These are phyloP conservation scores for Dalbergia oliveri DNA, from an alignment of 306 rosid genomes.

Conservation along the genomic window DNA sequence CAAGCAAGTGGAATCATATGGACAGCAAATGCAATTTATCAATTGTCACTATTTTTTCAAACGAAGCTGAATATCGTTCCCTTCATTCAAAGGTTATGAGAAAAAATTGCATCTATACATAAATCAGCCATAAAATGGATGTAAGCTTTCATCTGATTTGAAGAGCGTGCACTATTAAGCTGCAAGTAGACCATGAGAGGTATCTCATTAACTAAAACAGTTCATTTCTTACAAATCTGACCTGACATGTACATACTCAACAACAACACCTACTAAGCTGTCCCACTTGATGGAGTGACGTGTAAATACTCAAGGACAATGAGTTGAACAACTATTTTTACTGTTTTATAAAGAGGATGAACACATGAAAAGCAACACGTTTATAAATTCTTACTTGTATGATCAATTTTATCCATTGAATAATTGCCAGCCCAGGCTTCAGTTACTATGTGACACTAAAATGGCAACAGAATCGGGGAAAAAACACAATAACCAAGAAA, in stretches of 20 bases:
- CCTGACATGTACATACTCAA: constrained; percentile 18
- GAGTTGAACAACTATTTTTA: constrained; percentile 20
- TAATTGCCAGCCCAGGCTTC: constrained; percentile 44
- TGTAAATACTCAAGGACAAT: constrained; percentile 23
- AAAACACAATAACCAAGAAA: constrained; percentile 55
- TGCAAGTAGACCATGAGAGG: constrained; percentile 18
- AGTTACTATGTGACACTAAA: constrained; percentile 41
- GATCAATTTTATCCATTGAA: constrained; percentile 45
- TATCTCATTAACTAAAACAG: constrained; percentile 10
- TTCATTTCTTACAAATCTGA: constrained; percentile 36
- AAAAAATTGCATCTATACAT: background rate
- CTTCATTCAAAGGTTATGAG: background rate
- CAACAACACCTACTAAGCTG: no score
- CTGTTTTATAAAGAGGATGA: constrained; percentile 20
- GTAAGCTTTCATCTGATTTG: constrained; percentile 24
- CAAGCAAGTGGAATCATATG: constrained; percentile 2
- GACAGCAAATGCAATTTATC: constrained; percentile 20
- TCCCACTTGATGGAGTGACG: background rate
- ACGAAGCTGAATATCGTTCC: constrained; percentile 15
- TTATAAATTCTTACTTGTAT: constrained; percentile 26
- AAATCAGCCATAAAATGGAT: constrained; percentile 29
- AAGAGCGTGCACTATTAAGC: constrained; percentile 13
- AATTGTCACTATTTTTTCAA: constrained; percentile 16
- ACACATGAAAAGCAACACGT: constrained; percentile 24
- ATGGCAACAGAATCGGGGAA: constrained; percentile 37